A percentile compares a stretch with the other conserved stretches of the same genome.
phyloP scores from a whole-genome alignment of 2,329 filamentous ascomycete genomes.

The Nigrograna mackinnonii region DNA sequence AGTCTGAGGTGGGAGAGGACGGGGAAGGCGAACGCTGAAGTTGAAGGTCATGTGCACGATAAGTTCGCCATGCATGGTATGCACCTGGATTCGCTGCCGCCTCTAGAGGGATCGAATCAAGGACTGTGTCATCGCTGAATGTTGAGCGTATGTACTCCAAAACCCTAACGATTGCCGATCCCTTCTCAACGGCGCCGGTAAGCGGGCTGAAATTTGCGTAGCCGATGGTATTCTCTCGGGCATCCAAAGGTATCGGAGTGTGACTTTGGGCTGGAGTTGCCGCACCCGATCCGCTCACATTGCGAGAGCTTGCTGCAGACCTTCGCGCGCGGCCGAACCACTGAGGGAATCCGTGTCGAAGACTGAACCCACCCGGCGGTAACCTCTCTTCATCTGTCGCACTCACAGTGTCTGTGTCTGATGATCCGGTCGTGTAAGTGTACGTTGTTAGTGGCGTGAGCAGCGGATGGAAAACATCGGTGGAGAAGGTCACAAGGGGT shows the following conservation, averaged over 20 bases:
- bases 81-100: constrained; percentile 88
- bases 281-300: constrained; percentile 33
- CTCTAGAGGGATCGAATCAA: constrained; percentile 79
- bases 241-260: constrained; percentile 16
- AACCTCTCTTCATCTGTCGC: constrained; percentile 81
- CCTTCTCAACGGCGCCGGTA: constrained; percentile 8
- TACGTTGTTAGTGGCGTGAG: constrained; percentile 94
- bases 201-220: constrained; percentile 9
- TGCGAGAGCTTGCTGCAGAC: constrained; percentile 31
- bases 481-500: constrained; percentile 84
- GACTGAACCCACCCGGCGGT: constrained; percentile 85
- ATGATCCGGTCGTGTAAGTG: constrained; percentile 78
- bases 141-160: constrained; percentile 80
- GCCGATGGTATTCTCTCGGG: constrained; percentile 9
- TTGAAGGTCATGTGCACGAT: constrained; percentile 55
- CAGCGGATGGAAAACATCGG: constrained; percentile 93
- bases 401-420: constrained; percentile 77
- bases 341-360: constrained; percentile 85
- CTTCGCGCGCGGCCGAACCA: constrained; percentile 69
- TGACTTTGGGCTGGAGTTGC: constrained; percentile 20
- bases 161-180: constrained; percentile 56
- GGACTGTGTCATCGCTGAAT: constrained; percentile 75
- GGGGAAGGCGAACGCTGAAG: constrained; percentile 19
- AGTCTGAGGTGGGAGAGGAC: constrained; percentile 28
- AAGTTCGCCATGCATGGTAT: constrained; percentile 89